Evolutionary conservation across 805 yeast species (phyloP), one percentile per base, ranked within the genome.

Genomic region (Ogataea neopini): DNA sequence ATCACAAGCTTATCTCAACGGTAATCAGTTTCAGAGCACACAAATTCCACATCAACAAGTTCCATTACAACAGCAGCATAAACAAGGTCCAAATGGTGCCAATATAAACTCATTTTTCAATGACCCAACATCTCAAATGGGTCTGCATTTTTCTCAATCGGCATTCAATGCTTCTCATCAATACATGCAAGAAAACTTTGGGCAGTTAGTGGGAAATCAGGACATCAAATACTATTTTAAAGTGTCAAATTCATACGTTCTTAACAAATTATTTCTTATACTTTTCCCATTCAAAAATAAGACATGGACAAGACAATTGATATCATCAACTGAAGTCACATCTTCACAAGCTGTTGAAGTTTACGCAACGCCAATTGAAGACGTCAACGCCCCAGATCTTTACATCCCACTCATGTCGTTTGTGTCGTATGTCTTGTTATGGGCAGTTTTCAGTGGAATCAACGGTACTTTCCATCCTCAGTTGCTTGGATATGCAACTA

Each of bases 361-460:
- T 17, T 88, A 75, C 65, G 84, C 88, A 2, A 81, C 88, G 9
- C 97, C 99, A 13, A 69, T 78, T 39, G 88, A 86, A 51, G 99
- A 94, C 64, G 75, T 85, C 48, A 94, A 95, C 61, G 95, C 98
- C 0, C 99, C 99, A 2, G 99, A 94, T 65, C 77, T 94, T 72
- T 94, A 94, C 67, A 88, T 94, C 45, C 99, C 99, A 5, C 69
- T 88, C 51, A 94, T 95, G 97, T 88, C 97, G 1, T 79, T 86
- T 59, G 80, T 89, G 42, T 89, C 98, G 0, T 91, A 91, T 61
- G 84, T 92, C 43, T 71, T 94, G 50, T 75, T 88, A 30, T 83
- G 92, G 79, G 92, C 96, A 2, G 76, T 86, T 18, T 77, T 86
- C 53, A 86, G 88, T 49, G 99, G 99, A 9, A 69, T 92, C 44